These are phyloP conservation scores for Abortiporus biennis DNA, from an alignment of 1,284 basidiomycete genomes.

Conservation along the genomic window DNA sequence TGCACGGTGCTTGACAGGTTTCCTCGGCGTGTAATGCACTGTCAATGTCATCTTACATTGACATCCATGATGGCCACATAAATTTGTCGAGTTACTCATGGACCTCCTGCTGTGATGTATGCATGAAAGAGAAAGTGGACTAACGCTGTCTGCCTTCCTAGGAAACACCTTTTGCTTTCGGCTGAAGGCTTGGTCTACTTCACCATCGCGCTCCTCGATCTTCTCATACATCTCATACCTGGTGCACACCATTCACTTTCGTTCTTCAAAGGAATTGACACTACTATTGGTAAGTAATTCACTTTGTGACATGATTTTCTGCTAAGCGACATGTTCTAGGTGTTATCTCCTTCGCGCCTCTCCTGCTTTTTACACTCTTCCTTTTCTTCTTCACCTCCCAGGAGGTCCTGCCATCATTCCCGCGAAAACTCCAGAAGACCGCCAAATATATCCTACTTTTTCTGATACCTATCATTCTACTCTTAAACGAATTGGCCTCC, in stretches of 20 bases:
- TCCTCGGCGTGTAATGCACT: too few species aligned
- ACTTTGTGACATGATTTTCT: too few species aligned
- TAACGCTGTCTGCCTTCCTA: too few species aligned
- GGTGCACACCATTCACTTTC: slow-evolving; percentile 34
- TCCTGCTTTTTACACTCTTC: slow-evolving; percentile 50
- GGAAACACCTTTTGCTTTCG: slow-evolving; percentile 54
- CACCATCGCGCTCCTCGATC: slow-evolving; percentile 50
- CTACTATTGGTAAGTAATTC: slow-evolving; percentile 35
- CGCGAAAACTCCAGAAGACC: slow-evolving; percentile 39
- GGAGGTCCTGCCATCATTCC: slow-evolving; percentile 46
- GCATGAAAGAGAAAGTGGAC: too few species aligned
- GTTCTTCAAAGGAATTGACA: slow-evolving; percentile 35
- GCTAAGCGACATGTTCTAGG: slow-evolving; percentile 31
- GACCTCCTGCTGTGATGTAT: too few species aligned
- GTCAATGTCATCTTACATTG: too few species aligned
- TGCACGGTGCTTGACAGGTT: too few species aligned
- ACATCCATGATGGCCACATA: too few species aligned
- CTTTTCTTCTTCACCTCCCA: slow-evolving; percentile 43
- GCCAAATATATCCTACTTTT: slow-evolving; percentile 40
- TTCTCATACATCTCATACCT: slow-evolving; percentile 50
- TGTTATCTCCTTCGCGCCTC: slow-evolving; percentile 47
- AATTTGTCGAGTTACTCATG: too few species aligned
- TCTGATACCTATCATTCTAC: slow-evolving; percentile 49
- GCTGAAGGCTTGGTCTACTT: slow-evolving; percentile 60
- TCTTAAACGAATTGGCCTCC: slow-evolving; percentile 54